Percentiles rank a stretch among this genome's conserved stretches.
These are phyloP conservation scores for Fomitopsis pulvina DNA, from an alignment of 768 basidiomycete species.

Conservation along the genomic window DNA sequence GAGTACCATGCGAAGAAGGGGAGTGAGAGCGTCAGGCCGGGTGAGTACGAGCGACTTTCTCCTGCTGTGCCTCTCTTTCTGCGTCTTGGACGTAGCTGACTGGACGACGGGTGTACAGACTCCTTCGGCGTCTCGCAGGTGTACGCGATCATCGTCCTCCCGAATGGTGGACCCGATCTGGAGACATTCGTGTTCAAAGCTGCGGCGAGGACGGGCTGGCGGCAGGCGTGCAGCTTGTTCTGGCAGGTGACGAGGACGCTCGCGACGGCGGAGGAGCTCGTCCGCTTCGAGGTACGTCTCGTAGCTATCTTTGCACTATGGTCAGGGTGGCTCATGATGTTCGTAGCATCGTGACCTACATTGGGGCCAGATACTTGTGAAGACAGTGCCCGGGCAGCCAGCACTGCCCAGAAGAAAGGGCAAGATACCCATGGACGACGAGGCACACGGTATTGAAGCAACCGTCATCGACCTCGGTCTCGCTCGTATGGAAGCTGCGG, in stretches of 20 bases:
- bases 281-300: slow-evolving; percentile 76
- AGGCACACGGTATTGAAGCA: slow-evolving; percentile 58
- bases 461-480: slow-evolving; percentile 95
- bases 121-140: slow-evolving; percentile 68
- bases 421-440: slow-evolving; percentile 56
- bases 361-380: slow-evolving; percentile 92
- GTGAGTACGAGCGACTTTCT: slow-evolving; percentile 33
- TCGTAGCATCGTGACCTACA: slow-evolving; percentile 96
- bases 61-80: too few relatives aligned
- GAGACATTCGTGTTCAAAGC: slow-evolving; percentile 73
- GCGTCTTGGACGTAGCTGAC: background rate
- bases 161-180: slow-evolving; percentile 86
- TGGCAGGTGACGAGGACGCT: slow-evolving; percentile 84
- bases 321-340: background rate
- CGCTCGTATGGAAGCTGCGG: slow-evolving; percentile 69
- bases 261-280: slow-evolving; percentile 70
- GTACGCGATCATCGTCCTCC: slow-evolving; percentile 86
- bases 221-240: slow-evolving; percentile 81
- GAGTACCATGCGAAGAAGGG: slow-evolving; percentile 68
- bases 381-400: slow-evolving; percentile 32
- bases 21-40: slow-evolving; percentile 80
- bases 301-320: background rate
- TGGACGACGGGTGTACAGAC: slow-evolving; percentile 39
- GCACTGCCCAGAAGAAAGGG: slow-evolving; percentile 10
- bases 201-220: slow-evolving; percentile 61